phyloP scores from a whole-genome alignment of 1,284 basidiomycete species.

The Neonothopanus nambi region DNA sequence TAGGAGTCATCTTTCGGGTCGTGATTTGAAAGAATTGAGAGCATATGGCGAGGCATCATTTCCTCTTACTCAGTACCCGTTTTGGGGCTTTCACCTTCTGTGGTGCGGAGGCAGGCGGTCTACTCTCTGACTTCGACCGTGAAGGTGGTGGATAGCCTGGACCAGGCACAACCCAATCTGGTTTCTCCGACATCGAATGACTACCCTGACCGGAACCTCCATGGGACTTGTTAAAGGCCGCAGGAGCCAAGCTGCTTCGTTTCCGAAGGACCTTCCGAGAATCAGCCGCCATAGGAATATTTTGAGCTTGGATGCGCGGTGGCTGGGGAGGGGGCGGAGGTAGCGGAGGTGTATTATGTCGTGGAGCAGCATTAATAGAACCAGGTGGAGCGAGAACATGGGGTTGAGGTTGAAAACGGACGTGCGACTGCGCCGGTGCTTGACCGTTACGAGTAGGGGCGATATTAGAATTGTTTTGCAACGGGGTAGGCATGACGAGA shows the following conservation, averaged over 20 bases:
- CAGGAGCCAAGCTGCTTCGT: slow-evolving; percentile 1
- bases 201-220: not conserved
- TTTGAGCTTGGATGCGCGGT: slow-evolving; percentile 1
- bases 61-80: slow-evolving; percentile 19
- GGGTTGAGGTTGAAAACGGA: slow-evolving; percentile 2
- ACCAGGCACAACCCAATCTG: not conserved
- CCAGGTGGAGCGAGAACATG: not conserved
- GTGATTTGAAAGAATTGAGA: not conserved
- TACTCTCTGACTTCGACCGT: slow-evolving; percentile 7
- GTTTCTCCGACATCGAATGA: not conserved
- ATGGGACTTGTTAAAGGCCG: not conserved
- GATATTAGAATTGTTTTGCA: slow-evolving; percentile 31
- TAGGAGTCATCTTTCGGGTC: too few species aligned
- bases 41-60: not conserved
- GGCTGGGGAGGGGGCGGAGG: not conserved
- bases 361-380: not conserved
- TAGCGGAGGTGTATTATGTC: not conserved
- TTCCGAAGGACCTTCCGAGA: slow-evolving; percentile 14
- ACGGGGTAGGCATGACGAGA: slow-evolving; percentile 67
- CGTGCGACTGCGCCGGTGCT: not conserved
- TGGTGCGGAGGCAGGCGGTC: slow-evolving; percentile 2
- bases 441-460: not conserved
- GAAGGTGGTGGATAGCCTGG: not conserved
- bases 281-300: slow-evolving; percentile 5
- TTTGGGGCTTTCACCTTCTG: slow-evolving; percentile 12